Evolutionary conservation across 306 rosid species (phyloP), one percentile per base, ranked within the genome.

Genomic region (Purshia tridentata): DNA sequence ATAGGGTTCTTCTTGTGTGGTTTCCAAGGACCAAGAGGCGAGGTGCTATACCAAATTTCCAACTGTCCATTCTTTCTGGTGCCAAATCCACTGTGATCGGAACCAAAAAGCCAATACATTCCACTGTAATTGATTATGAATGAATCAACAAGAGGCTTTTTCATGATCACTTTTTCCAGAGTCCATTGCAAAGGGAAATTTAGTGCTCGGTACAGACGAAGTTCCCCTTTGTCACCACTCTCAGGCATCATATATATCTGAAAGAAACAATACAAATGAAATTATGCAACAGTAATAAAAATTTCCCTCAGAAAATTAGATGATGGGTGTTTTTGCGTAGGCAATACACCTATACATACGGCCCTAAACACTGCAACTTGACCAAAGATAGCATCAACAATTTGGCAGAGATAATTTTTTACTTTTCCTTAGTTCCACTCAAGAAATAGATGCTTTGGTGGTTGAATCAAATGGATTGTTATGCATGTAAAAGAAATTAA

Each of bases 221-320:
- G 84, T 52, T 95, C 96, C 35, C 99, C 99, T 81, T 86, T 90
- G 67, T 22, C 41, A 72, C 93, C 88, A 53, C 99, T 82, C 78
- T 95, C 99, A 0, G 99, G 99, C 93, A 91, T 90, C 97, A 95
- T 91, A 75, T 91, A 95, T 79, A 87, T 87, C 99, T 95, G 81
- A 72, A 52, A 65, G 77, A 65, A 67, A 71, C 15, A 70, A 66
- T 4, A 55, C 69, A 3, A n/a, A 55, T 66, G 48, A 46, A 41
- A 29, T 71, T 65, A 61, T 45, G 9, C 16, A 19, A 41, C 7
- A 65, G 44, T 23, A 10, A 65, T 14, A 56, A 39, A 67, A 45
- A 46, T 70, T 65, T 39, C 8, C 66, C 46, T 20, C 6, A 40
- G 14, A 61, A 37, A 39, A 61, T 39, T 58, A 41, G 58, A 49